phyloP scores from a whole-genome alignment of 1,139 yeast genomes.

The Yamadazyma friedrichii region DNA sequence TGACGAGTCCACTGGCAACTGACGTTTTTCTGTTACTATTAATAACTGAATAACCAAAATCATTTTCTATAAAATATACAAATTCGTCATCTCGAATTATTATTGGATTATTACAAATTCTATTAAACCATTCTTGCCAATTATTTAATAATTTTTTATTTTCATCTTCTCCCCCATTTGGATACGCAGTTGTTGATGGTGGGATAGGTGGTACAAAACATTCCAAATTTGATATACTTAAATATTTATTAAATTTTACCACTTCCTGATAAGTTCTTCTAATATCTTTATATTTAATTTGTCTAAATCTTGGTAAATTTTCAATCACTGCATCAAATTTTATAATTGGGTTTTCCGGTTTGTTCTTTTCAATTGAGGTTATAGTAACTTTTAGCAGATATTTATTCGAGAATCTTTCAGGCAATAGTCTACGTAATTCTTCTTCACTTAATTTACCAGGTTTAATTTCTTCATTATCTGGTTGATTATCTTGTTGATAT shows the following conservation, averaged over 20 bases:
- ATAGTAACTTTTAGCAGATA: conserved; percentile 31
- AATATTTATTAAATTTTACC: conserved; percentile 70
- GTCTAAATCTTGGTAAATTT: conserved; percentile 75
- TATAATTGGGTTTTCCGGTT: conserved; percentile 45
- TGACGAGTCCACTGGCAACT: conserved; percentile 77
- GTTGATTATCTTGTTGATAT: conserved; percentile 4
- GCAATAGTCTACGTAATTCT: conserved; percentile 46
- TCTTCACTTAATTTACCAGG: conserved; percentile 29
- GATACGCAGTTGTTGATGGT: conserved; percentile 68
- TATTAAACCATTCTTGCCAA: conserved; percentile 85
- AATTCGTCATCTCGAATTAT: conserved; percentile 85
- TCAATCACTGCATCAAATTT: conserved; percentile 38
- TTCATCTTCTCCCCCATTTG: conserved; percentile 83
- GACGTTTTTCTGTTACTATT: conserved; percentile 53
- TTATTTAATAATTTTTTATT: conserved; percentile 51
- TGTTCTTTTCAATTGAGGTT: conserved; percentile 37
- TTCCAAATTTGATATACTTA: conserved; percentile 80
- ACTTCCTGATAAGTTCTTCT: conserved; percentile 82
- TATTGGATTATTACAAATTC: conserved; percentile 73
- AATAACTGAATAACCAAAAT: conserved; percentile 75
- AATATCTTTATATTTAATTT: conserved; percentile 65
- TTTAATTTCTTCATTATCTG: conserved; percentile 4
- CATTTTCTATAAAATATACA: conserved; percentile 83
- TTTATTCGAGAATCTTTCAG: conserved; percentile 46
- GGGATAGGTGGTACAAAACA: conserved; percentile 93